Conservation (phyloP, 805 yeast genomes). For the Starmerella asiatica region DNA sequence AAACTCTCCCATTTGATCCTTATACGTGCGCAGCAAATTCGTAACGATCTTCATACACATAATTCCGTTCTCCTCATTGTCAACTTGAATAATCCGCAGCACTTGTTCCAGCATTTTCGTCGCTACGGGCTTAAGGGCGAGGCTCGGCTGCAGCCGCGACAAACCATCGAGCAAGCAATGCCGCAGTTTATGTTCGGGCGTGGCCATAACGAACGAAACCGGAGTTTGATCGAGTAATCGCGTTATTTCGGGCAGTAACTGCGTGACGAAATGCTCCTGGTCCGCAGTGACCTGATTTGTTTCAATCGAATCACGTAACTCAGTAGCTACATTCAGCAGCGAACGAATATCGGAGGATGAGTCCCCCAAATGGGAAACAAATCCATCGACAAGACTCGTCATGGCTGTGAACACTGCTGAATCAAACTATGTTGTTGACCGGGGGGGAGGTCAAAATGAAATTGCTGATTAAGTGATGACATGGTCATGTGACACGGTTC, state of each 20-base stretch:
- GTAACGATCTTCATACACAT: slow-evolving; percentile 80
- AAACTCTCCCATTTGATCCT: slow-evolving; percentile 47
- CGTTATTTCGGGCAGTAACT: slow-evolving; percentile 56
- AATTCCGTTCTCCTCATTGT: slow-evolving; percentile 93
- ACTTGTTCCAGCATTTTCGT: slow-evolving; percentile 45
- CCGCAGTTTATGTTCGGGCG: slow-evolving; percentile 41
- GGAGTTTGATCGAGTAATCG: slow-evolving; percentile 54
- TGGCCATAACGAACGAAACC: slow-evolving; percentile 14
- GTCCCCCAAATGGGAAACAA: slow-evolving; percentile 20
- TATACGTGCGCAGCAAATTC: slow-evolving; percentile 72
- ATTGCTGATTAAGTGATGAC: not conserved
- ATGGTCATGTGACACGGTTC: not conserved
- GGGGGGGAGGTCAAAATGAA: not conserved
- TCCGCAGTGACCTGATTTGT: slow-evolving; percentile 69
- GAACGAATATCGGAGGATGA: slow-evolving; percentile 37
- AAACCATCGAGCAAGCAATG: slow-evolving; percentile 63
- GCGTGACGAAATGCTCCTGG: slow-evolving; percentile 59
- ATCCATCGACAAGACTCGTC: slow-evolving; percentile 19
- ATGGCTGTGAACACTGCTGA: slow-evolving; percentile 1
- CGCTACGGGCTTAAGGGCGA: slow-evolving; percentile 61
- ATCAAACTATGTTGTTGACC: not conserved
- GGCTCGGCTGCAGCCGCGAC: slow-evolving; percentile 72
- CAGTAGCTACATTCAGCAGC: slow-evolving; percentile 60
- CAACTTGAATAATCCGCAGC: slow-evolving; percentile 47
- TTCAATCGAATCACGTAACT: slow-evolving; percentile 76